Evolutionary conservation across 2,329 filamentous ascomycete species (phyloP).

Genomic region (Apiospora pterosperma): DNA sequence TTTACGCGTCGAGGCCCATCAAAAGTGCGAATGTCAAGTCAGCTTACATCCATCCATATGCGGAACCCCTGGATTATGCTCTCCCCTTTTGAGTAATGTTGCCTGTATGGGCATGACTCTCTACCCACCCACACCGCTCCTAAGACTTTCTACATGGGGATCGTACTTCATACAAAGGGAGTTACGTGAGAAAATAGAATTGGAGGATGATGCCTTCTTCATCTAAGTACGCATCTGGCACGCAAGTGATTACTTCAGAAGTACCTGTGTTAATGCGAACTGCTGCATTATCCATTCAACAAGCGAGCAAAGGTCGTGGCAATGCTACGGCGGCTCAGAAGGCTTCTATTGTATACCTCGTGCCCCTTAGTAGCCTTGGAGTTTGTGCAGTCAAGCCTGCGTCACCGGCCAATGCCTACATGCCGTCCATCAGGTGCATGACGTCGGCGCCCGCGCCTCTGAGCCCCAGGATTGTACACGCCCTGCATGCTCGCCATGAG

Average conservation of each 20-base stretch:
- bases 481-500: constrained; percentile 5
- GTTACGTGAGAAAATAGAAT: too few species aligned
- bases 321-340: background rate
- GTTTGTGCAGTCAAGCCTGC: background rate
- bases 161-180: too few species aligned
- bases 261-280: too few species aligned
- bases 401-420: background rate
- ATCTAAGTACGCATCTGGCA: too few species aligned
- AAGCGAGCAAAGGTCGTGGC: background rate
- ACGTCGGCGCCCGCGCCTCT: background rate
- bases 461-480: background rate
- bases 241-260: too few species aligned
- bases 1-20: too few species aligned
- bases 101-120: background rate
- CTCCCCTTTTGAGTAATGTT: background rate
- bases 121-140: background rate
- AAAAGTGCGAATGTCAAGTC: background rate
- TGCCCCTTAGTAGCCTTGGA: background rate
- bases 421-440: background rate
- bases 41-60: background rate
- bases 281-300: background rate
- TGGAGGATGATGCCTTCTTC: too few species aligned
- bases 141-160: background rate
- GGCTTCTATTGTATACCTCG: background rate
- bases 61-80: background rate